Evolutionary conservation across 352 stramenopile species (phyloP), one percentile per base, ranked within the genome.

Genomic region (Peronospora tabacina): DNA sequence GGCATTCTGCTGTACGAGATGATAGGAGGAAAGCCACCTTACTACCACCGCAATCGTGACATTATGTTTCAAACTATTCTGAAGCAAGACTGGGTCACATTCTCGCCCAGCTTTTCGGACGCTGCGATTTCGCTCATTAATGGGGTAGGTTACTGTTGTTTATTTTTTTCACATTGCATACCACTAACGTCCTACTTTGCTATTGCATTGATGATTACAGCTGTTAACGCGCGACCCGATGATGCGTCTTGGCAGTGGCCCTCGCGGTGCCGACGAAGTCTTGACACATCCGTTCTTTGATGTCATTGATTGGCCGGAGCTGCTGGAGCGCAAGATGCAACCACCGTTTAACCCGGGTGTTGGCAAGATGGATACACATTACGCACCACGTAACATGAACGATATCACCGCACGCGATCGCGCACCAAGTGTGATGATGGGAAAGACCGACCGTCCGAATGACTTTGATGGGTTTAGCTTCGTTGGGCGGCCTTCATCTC

Each of bases 221-320:
- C 63, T 99, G 20, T 73, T 99, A 26, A 98, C 94, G 1, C 90
- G 96, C 30, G 94, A 99, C 63, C 96, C 96, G 16, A 91, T 78
- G 29, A 75, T 90, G 65, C 82, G 97, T 46, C 81, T 99, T 12
- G 97, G 97, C 24, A 97, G 83, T 61, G 95, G 95, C 7, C 77
- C 85, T 0, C 66, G 68, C 7, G 90, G 93, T 44, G 85, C 87
- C 1, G 88, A 96, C 49, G 81, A 93, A 54, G 80, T 97, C 46
- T 72, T 96, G 59, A 87, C 70, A 13, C 87, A 97, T 53, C 85
- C 86, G 26, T 97, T 97, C 69, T 97, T 97, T 41, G 75, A 95
- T 49, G 71, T 52, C 34, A 96, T 97, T 58, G 79, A 90, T 62
- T 97, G 88, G 89, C 86, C 77, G 6, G 82, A 92, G 40, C 60